These are phyloP conservation scores for Neoscytalidium dimidiatum DNA, from an alignment of 2,329 filamentous ascomycete species.

Conservation along the genomic window DNA sequence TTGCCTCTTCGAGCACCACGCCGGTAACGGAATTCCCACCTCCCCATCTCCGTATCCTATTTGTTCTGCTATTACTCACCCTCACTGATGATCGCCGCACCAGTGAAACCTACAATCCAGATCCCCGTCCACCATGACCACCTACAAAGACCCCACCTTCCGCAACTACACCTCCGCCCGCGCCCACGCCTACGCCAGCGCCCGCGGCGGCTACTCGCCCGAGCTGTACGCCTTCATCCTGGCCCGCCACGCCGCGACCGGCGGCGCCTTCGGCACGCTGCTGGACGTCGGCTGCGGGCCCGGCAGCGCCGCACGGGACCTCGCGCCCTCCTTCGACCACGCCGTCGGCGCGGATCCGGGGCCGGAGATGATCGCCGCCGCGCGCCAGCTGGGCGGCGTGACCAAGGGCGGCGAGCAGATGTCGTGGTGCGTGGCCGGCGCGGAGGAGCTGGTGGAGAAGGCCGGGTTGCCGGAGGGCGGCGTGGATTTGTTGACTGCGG, in stretches of 20 bases:
- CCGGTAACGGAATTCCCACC: background rate
- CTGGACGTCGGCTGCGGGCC: slow-evolving; percentile 62
- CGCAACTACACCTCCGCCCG: slow-evolving; percentile 47
- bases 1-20: background rate
- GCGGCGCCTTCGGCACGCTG: slow-evolving; percentile 46
- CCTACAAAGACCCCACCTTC: slow-evolving; percentile 42
- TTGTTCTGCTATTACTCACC: too few species aligned
- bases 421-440: slow-evolving; percentile 45
- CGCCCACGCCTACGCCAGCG: slow-evolving; percentile 47
- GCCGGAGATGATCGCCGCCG: slow-evolving; percentile 55
- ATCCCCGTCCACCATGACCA: background rate
- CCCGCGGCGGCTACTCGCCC: slow-evolving; percentile 47
- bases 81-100: too few species aligned
- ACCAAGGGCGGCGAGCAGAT: slow-evolving; percentile 36
- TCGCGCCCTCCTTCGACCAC: slow-evolving; percentile 50
- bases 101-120: background rate
- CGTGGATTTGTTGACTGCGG: slow-evolving; percentile 55
- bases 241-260: slow-evolving; percentile 49
- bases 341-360: slow-evolving; percentile 56
- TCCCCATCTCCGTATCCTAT: too few species aligned
- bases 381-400: slow-evolving; percentile 39
- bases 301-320: slow-evolving; percentile 49
- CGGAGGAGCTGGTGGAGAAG: slow-evolving; percentile 46
- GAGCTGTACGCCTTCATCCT: slow-evolving; percentile 52
- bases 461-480: slow-evolving; percentile 33